Evolutionary conservation across 768 basidiomycete genomes (phyloP), one percentile per base, ranked within the genome.

Genomic region (Lentinula lateritia): DNA sequence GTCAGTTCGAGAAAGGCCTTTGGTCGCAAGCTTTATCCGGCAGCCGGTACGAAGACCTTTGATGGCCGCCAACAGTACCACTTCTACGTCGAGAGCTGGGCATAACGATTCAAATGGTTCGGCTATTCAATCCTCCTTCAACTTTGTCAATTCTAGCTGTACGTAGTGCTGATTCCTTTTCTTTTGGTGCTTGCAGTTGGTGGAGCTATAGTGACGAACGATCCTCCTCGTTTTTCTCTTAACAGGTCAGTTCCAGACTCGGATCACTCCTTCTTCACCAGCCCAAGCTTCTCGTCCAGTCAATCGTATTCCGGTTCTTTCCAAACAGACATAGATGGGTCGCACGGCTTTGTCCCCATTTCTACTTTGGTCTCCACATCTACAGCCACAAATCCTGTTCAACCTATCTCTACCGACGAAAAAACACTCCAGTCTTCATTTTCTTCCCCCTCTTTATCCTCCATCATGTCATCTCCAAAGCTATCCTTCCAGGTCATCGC

Each of bases 401-500:
- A 34, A 8, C 38, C 56, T 50, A 36, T 34, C 28, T 38, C 45
- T 18, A 39, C 58, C 32, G 8, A 60, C 12, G 58, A 32, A 13
- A 3, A 35, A 13, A 9, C 28, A 18, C 60, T 63, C 38, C 50
- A 61, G 35, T 65, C 68, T 60, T 68, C 66, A 60, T 64, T 68
- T 65, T 62, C 71, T 65, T 73, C 74, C 58, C 70, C 76, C 63
- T 75, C 82, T 57, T 74, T 78, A 66, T 75, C 80, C 63, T 79
- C 78, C 58, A 75, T 81, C 59, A 82, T 80, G 74, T 75, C 80
- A 62, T 80, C 79, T 54, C 80, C 84, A 20, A 60, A 60, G 75
- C 74, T 83, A 63, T 82, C 85, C 18, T 78, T 88, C 63, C 83
- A 84, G 65, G 79, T 80, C 60, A 67, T 90, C 68, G 82, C 86